Base-by-base conservation (phyloP, 345 rosid genomes). In the Eucalyptus paniculata region DNA sequence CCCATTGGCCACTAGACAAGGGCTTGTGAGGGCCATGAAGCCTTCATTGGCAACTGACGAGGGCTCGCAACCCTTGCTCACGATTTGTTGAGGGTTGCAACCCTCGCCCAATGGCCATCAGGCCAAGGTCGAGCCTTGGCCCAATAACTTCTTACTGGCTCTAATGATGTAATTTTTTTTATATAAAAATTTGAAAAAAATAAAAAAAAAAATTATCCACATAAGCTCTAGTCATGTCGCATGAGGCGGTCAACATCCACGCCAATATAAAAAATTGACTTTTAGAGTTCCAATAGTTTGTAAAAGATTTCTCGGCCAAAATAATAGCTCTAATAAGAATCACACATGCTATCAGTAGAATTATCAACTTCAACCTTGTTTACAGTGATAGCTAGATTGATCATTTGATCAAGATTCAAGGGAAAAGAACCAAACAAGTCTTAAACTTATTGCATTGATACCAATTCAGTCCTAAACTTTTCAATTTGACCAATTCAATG, bases 121-220 rank as follows among this genome's bases (percentile, higher is more conserved):
- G 0, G 10, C 24, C 24, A 19, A 53, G 24, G 60, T 54, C 60
- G 4, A 54, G 12, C 60, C 1, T 56, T 24, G 62, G 30, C 62
- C 12, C 1, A 1, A 24, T 5, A 10, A 10, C 30, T 56, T 56
- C 62, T 56, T 56, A 6, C 62, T 8, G 2, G 12, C 62, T 56
- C 30, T 56, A 56, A 23, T 0, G 6, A 9, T 1, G 2, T 8
- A 21, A n/a, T n/a, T n/a, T n/a, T n/a, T n/a, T n/a, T n/a, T n/a
- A n/a, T n/a, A n/a, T n/a, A n/a, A n/a, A n/a, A n/a, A n/a, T n/a
- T n/a, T n/a, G n/a, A n/a, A n/a, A n/a, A n/a, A n/a, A n/a, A n/a
- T n/a, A n/a, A n/a, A n/a, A n/a, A n/a, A n/a, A n/a, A n/a, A 24
- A 56, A 8, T 53, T 53, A 53, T 19, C 58, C 1, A 53, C 5